phyloP scores from a whole-genome alignment of 805 yeast genomes.

The Huiozyma naganishii region DNA sequence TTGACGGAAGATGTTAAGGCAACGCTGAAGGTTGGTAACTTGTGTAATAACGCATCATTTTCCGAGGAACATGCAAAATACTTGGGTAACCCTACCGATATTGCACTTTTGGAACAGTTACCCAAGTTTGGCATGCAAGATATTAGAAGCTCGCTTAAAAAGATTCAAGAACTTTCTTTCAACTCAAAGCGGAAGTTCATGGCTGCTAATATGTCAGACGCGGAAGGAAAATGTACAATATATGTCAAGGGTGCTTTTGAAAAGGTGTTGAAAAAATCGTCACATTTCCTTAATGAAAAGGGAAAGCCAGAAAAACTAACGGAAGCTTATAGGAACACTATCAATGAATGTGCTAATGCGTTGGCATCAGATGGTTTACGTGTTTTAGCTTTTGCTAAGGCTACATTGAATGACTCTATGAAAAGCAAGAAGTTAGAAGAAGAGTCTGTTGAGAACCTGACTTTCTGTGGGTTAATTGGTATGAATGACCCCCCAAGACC shows the following conservation, averaged over 20 bases:
- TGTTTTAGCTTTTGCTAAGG: constrained; percentile 68
- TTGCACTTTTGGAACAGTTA: constrained; percentile 73
- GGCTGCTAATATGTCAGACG: constrained; percentile 63
- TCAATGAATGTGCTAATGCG: constrained; percentile 45
- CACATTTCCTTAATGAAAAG: constrained; percentile 44
- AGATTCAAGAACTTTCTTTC: constrained; percentile 72
- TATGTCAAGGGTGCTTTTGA: constrained; percentile 90
- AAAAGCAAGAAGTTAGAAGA: constrained; percentile 23
- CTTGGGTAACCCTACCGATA: constrained; percentile 91
- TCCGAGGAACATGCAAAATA: constrained; percentile 58
- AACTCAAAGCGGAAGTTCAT: constrained; percentile 76
- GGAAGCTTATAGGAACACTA: constrained; percentile 35
- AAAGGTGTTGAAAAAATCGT: constrained; percentile 50
- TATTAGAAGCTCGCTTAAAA: constrained; percentile 42
- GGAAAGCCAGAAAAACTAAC: constrained; percentile 54
- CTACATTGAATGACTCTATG: constrained; percentile 24
- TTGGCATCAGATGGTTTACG: constrained; percentile 81
- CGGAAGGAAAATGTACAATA: constrained; percentile 48
- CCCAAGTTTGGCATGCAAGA: constrained; percentile 65
- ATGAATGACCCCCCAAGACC: constrained; percentile 98
- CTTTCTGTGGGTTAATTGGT: constrained; percentile 80
- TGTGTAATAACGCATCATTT: constrained; percentile 66
- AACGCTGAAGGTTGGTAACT: constrained; percentile 53
- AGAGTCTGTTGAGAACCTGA: constrained; percentile 45
- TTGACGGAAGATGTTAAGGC: constrained; percentile 45